A percentile compares a stretch with the other conserved stretches of the same genome.
Evolutionary conservation across 257 asterid genomes (phyloP).

Genomic region (Petrea volubilis): DNA sequence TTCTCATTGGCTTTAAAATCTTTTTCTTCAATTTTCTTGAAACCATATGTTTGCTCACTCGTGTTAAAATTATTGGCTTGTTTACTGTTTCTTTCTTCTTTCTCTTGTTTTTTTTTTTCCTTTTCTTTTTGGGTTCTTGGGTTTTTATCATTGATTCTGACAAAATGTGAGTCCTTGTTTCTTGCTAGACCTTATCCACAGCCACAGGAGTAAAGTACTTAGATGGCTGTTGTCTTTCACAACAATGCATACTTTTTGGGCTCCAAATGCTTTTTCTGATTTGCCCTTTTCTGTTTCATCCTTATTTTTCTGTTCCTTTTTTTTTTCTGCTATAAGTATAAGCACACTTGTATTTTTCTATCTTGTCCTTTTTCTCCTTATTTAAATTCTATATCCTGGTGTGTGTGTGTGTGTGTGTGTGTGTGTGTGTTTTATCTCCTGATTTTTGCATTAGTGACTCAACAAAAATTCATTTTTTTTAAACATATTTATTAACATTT

Average conservation of each 20-base stretch:
- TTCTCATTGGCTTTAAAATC: not conserved
- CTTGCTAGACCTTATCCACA: constrained; percentile 44
- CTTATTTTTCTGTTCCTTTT: constrained; percentile 35
- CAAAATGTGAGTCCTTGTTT: constrained; percentile 25
- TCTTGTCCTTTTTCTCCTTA: constrained; percentile 45
- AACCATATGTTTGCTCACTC: not conserved
- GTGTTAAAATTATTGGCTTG: not conserved
- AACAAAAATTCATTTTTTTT: constrained; percentile 27
- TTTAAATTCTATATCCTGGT: constrained; percentile 27
- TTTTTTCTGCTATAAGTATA: too few species aligned
- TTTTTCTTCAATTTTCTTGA: not conserved
- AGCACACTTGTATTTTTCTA: constrained; percentile 32
- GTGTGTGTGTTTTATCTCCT: too few species aligned
- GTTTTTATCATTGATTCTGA: constrained; percentile 18
- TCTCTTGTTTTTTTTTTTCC: not conserved
- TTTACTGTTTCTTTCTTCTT: too few species aligned
- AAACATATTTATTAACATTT: not conserved
- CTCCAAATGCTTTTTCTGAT: constrained; percentile 30
- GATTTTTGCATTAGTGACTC: too few species aligned
- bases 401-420: not conserved
- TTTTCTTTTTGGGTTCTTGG: not conserved
- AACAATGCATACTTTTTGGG: constrained; percentile 24
- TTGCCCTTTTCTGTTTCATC: constrained; percentile 35
- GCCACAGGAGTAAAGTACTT: constrained; percentile 30
- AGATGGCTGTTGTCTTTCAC: constrained; percentile 29